phyloP scores from a whole-genome alignment of 768 basidiomycete genomes.

The Serendipita sp. region DNA sequence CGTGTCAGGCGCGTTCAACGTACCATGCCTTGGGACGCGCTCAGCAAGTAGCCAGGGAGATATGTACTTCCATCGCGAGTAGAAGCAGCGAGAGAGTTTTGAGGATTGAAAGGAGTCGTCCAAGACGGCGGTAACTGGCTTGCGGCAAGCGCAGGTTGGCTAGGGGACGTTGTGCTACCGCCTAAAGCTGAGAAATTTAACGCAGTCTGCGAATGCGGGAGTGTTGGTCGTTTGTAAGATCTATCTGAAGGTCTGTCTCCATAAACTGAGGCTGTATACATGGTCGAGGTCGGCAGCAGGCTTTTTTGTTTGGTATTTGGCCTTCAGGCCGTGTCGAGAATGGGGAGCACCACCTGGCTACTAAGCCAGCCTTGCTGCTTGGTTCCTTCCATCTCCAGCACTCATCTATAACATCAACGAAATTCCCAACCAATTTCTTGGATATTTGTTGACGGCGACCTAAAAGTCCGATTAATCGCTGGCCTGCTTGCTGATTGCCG shows the following conservation, averaged over 20 bases:
- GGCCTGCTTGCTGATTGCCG: too few relatives aligned
- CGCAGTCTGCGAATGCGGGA: not conserved
- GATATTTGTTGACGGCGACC: too few relatives aligned
- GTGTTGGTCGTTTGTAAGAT: not conserved
- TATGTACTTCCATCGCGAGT: not conserved
- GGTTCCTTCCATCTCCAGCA: too few relatives aligned
- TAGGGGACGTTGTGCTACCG: not conserved
- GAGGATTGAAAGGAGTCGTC: not conserved
- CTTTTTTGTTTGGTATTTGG: not conserved
- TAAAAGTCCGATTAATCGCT: too few relatives aligned
- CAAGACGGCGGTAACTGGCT: conserved; percentile 1
- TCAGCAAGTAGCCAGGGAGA: conserved; percentile 1
- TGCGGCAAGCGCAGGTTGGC: not conserved
- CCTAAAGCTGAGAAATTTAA: not conserved
- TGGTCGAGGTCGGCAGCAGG: not conserved
- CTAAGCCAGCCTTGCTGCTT: too few relatives aligned
- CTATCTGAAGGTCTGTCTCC: not conserved
- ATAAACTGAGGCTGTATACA: not conserved
- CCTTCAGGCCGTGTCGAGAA: too few relatives aligned
- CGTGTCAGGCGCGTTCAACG: not conserved
- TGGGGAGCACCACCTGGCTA: too few relatives aligned
- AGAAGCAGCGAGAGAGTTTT: conserved; percentile 5
- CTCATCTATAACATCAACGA: too few relatives aligned
- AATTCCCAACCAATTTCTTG: too few relatives aligned
- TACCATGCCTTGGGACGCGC: conserved; percentile 6